These are phyloP conservation scores for Bruguiera sexangula DNA, from an alignment of 345 rosid genomes.

Conservation along the genomic window DNA sequence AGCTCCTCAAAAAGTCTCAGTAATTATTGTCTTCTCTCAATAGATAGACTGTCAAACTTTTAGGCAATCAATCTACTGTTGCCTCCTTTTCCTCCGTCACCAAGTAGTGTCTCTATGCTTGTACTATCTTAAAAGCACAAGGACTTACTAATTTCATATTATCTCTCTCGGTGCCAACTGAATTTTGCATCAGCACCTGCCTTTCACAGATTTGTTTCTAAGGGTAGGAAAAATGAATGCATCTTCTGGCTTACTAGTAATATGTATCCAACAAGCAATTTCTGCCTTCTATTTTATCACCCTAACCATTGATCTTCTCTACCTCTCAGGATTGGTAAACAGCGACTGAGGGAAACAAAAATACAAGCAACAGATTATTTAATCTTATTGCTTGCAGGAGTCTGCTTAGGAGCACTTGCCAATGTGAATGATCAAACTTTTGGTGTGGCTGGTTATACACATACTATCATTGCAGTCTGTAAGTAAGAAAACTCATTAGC, in stretches of 20 bases:
- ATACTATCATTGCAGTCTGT: constrained; percentile 93
- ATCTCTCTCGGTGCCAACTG: background rate
- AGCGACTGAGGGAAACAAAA: constrained; percentile 75
- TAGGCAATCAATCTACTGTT: background rate
- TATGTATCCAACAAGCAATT: background rate
- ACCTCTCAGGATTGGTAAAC: constrained; percentile 72
- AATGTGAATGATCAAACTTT: constrained; percentile 62
- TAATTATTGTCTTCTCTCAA: too few relatives aligned
- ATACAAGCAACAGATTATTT: constrained; percentile 76
- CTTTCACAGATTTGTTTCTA: background rate
- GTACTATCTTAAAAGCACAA: background rate
- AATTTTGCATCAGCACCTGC: background rate
- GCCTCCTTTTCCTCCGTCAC: background rate
- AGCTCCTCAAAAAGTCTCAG: background rate
- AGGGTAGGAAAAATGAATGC: background rate
- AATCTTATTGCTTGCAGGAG: constrained; percentile 89
- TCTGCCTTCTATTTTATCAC: constrained; percentile 6
- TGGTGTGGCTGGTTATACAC: constrained; percentile 69
- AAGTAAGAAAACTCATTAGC: constrained; percentile 33
- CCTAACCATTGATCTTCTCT: constrained; percentile 6
- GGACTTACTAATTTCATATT: background rate
- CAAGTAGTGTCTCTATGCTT: background rate
- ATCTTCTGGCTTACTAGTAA: background rate
- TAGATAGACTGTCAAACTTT: too few relatives aligned
- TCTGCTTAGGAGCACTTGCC: constrained; percentile 76